These are phyloP conservation scores for Acacia melanoxylon DNA, from an alignment of 306 rosid species.

Conservation along the genomic window DNA sequence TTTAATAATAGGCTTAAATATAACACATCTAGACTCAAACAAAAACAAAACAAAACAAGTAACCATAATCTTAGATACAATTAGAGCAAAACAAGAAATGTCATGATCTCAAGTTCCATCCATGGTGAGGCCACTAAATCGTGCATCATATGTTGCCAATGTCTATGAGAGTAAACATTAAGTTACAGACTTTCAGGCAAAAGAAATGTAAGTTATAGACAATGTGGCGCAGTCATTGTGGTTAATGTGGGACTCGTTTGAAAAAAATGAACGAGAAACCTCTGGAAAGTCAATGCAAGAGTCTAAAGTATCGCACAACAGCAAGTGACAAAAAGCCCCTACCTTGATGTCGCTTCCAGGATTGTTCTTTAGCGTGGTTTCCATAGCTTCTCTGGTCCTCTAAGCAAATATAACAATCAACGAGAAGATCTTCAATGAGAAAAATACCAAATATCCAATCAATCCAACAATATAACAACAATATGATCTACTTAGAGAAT, in stretches of 20 bases:
- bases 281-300: not conserved
- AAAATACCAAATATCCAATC: constrained; percentile 12
- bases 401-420: constrained; percentile 37
- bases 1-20: not conserved
- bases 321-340: not conserved
- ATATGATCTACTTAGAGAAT: not conserved
- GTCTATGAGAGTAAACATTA: not conserved
- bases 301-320: not conserved
- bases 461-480: constrained; percentile 25
- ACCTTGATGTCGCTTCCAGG: constrained; percentile 44
- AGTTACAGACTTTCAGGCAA: not conserved
- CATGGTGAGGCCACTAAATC: not conserved
- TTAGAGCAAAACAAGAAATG: not conserved
- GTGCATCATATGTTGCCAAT: not conserved
- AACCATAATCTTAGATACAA: not conserved
- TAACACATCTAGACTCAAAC: not conserved
- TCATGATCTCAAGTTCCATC: not conserved
- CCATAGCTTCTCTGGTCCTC: constrained; percentile 54
- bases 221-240: not conserved
- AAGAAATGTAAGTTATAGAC: not conserved
- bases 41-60: not conserved
- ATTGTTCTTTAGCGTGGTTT: constrained; percentile 35
- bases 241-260: not conserved
- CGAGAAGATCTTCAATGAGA: constrained; percentile 24
- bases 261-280: constrained; percentile 1